phyloP scores from a whole-genome alignment of 1,139 yeast genomes.

The Scheffersomyces quercinus region DNA sequence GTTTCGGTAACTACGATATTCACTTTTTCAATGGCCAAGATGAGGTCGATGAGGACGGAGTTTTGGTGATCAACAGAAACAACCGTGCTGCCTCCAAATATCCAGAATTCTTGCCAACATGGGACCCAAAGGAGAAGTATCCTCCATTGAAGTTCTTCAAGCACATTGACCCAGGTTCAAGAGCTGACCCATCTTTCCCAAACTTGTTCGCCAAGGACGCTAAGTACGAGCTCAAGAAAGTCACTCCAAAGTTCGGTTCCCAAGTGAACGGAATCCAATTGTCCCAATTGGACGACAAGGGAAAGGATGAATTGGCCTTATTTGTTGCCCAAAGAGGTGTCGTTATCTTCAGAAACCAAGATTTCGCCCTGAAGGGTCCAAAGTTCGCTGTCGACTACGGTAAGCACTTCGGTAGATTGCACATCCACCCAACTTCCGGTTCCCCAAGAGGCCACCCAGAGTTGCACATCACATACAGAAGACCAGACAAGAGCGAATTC shows the following conservation, averaged over 20 bases:
- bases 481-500: conserved; percentile 27
- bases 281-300: conserved; percentile 26
- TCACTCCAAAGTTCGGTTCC: conserved; percentile 29
- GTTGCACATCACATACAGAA: conserved; percentile 33
- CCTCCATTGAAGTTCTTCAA: conserved; percentile 39
- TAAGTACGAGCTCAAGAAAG: conserved; percentile 20
- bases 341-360: conserved; percentile 40
- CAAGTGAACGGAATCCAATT: conserved; percentile 42
- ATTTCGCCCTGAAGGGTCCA: conserved; percentile 34
- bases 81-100: conserved; percentile 13
- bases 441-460: conserved; percentile 39
- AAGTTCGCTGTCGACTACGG: conserved; percentile 32
- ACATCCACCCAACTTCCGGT: conserved; percentile 43
- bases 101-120: conserved; percentile 49
- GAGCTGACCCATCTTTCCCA: conserved; percentile 56
- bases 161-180: conserved; percentile 52
- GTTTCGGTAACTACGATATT: conserved; percentile 7
- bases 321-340: conserved; percentile 44
- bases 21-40: conserved; percentile 21
- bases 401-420: conserved; percentile 37
- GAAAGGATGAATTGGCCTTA: conserved; percentile 38
- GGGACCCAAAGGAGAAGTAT: conserved; percentile 44
- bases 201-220: conserved; percentile 46
- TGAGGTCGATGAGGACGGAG: conserved; percentile 39
- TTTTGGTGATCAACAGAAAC: conserved; percentile 31